These are phyloP conservation scores for Cryptosporidium meleagridis DNA, from an alignment of 169 alveolate genomes.

Conservation along the genomic window DNA sequence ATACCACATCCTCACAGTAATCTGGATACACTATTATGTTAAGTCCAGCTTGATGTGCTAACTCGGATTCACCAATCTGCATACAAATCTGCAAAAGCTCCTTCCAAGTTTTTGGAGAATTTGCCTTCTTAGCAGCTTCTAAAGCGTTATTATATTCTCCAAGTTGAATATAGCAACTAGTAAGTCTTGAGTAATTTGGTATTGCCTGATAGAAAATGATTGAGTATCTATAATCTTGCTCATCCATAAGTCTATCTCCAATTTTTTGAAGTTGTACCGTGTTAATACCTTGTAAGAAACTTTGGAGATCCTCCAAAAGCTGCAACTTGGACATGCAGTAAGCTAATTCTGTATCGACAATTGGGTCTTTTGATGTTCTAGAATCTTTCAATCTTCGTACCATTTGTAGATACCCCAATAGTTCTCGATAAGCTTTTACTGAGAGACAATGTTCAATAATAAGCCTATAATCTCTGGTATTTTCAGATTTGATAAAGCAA, in stretches of 20 bases:
- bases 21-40: constrained; percentile 98
- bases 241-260: constrained; percentile 93
- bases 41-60: constrained; percentile 94
- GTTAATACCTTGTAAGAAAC: constrained; percentile 90
- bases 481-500: constrained; percentile 93
- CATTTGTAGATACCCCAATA: constrained; percentile 91
- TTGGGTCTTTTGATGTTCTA: constrained; percentile 87
- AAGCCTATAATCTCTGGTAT: constrained; percentile 86
- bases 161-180: constrained; percentile 94
- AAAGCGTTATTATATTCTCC: constrained; percentile 95
- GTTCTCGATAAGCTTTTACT: constrained; percentile 83
- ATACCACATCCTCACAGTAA: constrained; percentile 94
- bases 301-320: constrained; percentile 90
- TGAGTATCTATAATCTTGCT: constrained; percentile 90
- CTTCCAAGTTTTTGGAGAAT: constrained; percentile 95
- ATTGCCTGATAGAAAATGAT: constrained; percentile 92
- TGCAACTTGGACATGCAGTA: constrained; percentile 93
- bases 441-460: constrained; percentile 79
- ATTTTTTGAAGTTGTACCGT: constrained; percentile 90
- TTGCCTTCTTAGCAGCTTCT: constrained; percentile 99
- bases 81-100: constrained; percentile 63
- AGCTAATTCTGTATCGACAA: constrained; percentile 92
- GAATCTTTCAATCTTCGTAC: constrained; percentile 85
- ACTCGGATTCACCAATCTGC: constrained; percentile 87
- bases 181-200: constrained; percentile 97